phyloP scores from a whole-genome alignment of 805 yeast genomes.

The Sugiyamaella americana region DNA sequence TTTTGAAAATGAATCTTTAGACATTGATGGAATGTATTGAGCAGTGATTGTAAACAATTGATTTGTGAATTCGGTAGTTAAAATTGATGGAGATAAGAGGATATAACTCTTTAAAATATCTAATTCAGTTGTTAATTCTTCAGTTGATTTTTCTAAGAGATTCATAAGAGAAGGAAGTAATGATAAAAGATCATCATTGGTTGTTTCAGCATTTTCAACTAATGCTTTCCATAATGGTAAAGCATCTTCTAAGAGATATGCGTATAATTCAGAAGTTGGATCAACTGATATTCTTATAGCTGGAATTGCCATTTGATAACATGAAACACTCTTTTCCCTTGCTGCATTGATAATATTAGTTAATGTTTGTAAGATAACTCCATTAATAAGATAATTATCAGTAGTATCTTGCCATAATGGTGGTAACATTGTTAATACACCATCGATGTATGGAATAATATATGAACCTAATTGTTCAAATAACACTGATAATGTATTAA shows the following conservation, averaged over 20 bases:
- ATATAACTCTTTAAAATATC: constrained; percentile 32
- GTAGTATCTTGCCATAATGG: constrained; percentile 61
- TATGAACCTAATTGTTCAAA: constrained; percentile 30
- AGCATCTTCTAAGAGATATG: constrained; percentile 75
- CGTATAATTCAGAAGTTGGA: constrained; percentile 47
- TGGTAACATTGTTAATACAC: constrained; percentile 49
- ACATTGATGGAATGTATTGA: constrained; percentile 9
- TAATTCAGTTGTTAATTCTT: constrained; percentile 28
- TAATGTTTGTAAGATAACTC: constrained; percentile 34
- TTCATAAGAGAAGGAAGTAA: constrained; percentile 48
- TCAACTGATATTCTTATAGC: constrained; percentile 58
- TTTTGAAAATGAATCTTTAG: constrained; percentile 3
- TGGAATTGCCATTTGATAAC: constrained; percentile 41
- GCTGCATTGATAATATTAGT: constrained; percentile 29
- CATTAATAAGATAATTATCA: constrained; percentile 33
- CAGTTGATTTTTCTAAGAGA: constrained; percentile 62
- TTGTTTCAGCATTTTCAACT: constrained; percentile 52
- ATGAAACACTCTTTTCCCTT: constrained; percentile 15
- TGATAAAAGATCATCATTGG: constrained; percentile 37
- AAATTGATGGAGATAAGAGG: constrained; percentile 25
- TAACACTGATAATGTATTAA: constrained; percentile 61
- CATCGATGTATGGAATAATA: constrained; percentile 28
- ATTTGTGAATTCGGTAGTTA: constrained; percentile 6
- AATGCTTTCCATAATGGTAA: constrained; percentile 75
- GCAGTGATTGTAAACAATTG: constrained; percentile 11